Evolutionary conservation across 169 alveolate genomes (phyloP).

Genomic region (Cryptosporidium ubiquitum): DNA sequence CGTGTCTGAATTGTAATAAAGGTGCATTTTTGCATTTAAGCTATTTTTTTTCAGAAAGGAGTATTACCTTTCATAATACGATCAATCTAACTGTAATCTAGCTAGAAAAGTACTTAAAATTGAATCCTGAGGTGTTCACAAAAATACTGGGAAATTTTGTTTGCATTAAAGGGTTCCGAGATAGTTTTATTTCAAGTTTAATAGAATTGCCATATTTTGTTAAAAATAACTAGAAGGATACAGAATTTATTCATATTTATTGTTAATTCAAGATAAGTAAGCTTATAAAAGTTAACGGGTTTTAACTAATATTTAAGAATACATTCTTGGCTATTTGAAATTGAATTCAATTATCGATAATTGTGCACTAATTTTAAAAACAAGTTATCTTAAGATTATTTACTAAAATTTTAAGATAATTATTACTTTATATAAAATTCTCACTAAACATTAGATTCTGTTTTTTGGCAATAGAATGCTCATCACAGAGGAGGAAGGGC

Average conservation of each 20-base stretch:
- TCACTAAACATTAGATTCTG: neutral
- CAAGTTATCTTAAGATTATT: neutral
- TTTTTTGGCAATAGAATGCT: constrained; percentile 2
- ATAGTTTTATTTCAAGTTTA: neutral
- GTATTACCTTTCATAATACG: neutral
- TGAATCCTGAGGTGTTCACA: neutral
- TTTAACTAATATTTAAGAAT: neutral
- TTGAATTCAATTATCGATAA: neutral
- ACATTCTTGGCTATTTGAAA: neutral
- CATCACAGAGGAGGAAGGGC: neutral
- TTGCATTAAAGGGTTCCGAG: constrained; percentile 8
- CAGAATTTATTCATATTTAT: neutral
- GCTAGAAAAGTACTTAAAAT: neutral
- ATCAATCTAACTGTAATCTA: constrained; percentile 6
- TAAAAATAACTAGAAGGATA: neutral
- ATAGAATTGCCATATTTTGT: neutral
- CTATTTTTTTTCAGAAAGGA: constrained; percentile 10
- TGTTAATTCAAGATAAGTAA: constrained; percentile 8
- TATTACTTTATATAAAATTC: neutral
- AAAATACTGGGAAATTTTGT: constrained; percentile 57
- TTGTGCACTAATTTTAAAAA: neutral
- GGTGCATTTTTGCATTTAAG: constrained; percentile 59
- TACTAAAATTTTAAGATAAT: neutral
- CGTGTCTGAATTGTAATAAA: constrained; percentile 40
- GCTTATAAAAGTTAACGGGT: neutral